Evolutionary conservation across 1,139 yeast species (phyloP), one percentile per base, ranked within the genome.

Genomic region (Nadsonia commutata): DNA sequence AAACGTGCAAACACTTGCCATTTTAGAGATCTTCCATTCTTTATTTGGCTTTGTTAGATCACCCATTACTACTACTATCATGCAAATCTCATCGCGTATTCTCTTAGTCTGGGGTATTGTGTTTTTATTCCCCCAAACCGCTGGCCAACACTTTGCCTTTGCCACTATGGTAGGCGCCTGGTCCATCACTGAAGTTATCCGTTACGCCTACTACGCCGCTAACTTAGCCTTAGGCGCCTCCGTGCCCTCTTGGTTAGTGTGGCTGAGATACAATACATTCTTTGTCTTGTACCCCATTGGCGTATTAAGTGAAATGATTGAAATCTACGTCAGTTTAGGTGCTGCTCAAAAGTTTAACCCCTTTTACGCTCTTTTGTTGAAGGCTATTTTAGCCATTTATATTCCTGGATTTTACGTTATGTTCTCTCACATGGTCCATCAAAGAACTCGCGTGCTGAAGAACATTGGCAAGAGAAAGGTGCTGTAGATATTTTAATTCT

Each of bases 201-300:
- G 98, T 56, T 90, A 90, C 65, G 71, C 84, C 39, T 90, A 76
- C 66, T 93, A 67, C 58, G 94, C 94, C 43, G 65, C 74, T 49
- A 80, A 79, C 56, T 67, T 84, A 49, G 48, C 69, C 67, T 52
- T 55, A 20, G 67, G 70, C 3, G 76, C 74, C 1, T 61, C 68
- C 1, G 82, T 86, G 17, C 85, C 93, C 8, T 58, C 62, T 41
- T 59, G 71, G 58, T 68, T 90, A 51, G 73, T 78, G 21, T 75
- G 80, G 72, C 65, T 85, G 52, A 74, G 99, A 57, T 90, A 88
- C 67, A 80, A 83, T 49, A 68, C 88, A 22, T 90, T 90, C 62
- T 74, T 74, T 54, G 74, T 85, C 2, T 69, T 90, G 53, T 90
- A 90, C 57, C 98, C 98, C 20, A 63, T 83, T 31, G 98, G 98